Evolutionary conservation across 805 yeast species (phyloP), one percentile per base, ranked within the genome.

Genomic region (Starmerella sp.): DNA sequence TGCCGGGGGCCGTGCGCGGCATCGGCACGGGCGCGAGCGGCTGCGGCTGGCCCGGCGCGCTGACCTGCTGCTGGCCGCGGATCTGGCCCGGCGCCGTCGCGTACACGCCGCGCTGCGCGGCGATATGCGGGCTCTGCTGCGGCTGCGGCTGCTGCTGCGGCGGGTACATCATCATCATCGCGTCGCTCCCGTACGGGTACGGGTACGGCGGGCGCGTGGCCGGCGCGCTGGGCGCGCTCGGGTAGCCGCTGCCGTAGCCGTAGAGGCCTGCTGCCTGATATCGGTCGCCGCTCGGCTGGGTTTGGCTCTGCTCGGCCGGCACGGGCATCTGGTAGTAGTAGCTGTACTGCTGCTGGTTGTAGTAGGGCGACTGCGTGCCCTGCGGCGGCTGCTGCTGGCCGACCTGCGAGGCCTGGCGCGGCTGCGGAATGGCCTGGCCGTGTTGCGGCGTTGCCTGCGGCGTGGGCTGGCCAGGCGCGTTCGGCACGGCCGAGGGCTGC

Each of bases 321-420:
- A 49, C 35, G 35, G 61, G 55, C 56, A 58, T 35, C 48, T 52
- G 54, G 59, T 55, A 54, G 57, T 53, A 49, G 59, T 44, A 41
- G 58, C 52, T n/a, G 48, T 46, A 44, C 31, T 56, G 57, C 55
- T 60, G 64, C 52, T 54, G 55, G 51, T 63, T 56, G 57, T 45
- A 51, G 62, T 55, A 58, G 50, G 45, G 59, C 38, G 57, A 51
- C 47, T 38, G 44, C 54, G 59, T 43, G 48, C 55, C 35, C 51
- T 46, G 48, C 6, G 46, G 54, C 5, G 54, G 37, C 32, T 34
- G 51, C 44, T 45, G 46, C 46, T 39, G 53, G 73, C 42, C 70
- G 70, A 32, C 71, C 69, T 3, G 71, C 69, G 35, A 67, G 67
- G 37, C 68, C 68, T 48, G 71, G 71, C 30, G 70, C 67, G 36